Percentiles rank a stretch among this genome's conserved stretches.
Evolutionary conservation across 164 flowering plant genomes (phyloP).

Genomic region (Piper longum): DNA sequence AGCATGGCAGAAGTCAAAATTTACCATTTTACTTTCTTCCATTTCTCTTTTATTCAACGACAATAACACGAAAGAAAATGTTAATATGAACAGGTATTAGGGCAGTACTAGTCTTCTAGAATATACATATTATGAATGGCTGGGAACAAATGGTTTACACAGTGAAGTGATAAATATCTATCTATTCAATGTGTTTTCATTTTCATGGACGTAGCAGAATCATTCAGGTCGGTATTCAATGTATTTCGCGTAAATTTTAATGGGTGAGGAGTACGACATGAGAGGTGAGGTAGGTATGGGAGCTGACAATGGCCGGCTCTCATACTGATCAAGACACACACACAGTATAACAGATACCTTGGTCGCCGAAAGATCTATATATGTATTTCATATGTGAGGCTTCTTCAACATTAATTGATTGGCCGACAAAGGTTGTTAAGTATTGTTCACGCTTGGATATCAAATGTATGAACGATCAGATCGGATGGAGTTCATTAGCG

Average conservation of each 20-base stretch:
- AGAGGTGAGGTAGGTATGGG: neutral
- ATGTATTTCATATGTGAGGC: no score
- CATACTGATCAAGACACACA: neutral
- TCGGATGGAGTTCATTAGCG: neutral
- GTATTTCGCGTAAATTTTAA: neutral
- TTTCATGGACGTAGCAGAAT: neutral
- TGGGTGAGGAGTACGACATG: neutral
- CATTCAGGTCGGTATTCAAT: neutral
- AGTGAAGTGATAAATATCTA: no score
- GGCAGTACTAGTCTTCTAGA: no score
- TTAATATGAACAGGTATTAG: neutral
- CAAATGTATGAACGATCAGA: neutral
- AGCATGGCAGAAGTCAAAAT: neutral
- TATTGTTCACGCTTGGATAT: no score
- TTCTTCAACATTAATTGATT: no score
- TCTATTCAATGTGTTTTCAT: no score
- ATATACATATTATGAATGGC: no score
- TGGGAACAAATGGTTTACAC: no score
- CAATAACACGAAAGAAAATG: neutral
- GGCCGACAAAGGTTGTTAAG: no score
- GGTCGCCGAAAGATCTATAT: no score
- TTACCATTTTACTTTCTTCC: no score
- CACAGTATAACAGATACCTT: no score
- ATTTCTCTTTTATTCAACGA: slow-evolving; percentile 7
- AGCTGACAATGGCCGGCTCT: neutral